A percentile compares a stretch with the other conserved stretches of the same genome.
Conservation (phyloP, 345 rosid genomes). For the Excoecaria cochinchinensis region DNA sequence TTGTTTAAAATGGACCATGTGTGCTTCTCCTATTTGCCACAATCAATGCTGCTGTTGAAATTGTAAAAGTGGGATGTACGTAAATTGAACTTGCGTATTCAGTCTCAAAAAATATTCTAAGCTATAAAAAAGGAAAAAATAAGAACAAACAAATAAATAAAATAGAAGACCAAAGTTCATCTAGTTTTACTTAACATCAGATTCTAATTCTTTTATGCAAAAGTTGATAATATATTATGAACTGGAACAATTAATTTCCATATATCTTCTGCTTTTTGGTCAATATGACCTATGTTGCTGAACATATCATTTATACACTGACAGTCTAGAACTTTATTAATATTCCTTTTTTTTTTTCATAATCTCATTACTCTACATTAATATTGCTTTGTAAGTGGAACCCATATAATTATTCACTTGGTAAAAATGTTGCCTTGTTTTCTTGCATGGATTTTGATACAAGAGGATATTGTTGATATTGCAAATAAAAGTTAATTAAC, state of each 20-base stretch:
- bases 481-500: not conserved
- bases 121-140: not conserved
- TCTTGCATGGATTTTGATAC: not conserved
- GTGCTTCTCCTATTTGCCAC: not conserved
- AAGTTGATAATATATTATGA: not conserved
- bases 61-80: not conserved
- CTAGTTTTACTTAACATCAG: not conserved
- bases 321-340: not conserved
- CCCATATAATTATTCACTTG: not conserved
- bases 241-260: not conserved
- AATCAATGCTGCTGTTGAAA: not conserved
- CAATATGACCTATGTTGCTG: not conserved
- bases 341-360: not conserved
- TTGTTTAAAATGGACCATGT: not conserved
- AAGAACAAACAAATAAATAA: not conserved
- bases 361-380: too few relatives aligned
- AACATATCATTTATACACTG: not conserved
- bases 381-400: not conserved
- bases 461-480: not conserved
- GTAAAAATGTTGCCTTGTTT: too few relatives aligned
- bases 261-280: not conserved
- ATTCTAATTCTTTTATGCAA: not conserved
- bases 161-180: not conserved
- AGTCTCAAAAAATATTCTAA: not conserved
- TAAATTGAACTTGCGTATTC: not conserved